Evolutionary conservation across 306 rosid genomes (phyloP), one percentile per base, ranked within the genome.

Genomic region (Glycine tomentella): DNA sequence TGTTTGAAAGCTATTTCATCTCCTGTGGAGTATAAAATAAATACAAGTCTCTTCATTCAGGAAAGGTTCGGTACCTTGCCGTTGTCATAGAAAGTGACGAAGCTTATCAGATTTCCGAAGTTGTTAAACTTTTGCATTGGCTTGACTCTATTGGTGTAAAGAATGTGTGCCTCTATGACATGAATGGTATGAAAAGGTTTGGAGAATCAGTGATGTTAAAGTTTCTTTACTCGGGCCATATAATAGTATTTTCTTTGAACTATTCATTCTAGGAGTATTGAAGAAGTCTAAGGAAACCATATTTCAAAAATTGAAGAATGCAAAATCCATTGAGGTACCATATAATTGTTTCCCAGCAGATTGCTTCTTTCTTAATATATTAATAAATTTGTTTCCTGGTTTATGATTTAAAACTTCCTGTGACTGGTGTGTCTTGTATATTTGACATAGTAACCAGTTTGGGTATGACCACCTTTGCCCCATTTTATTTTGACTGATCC

Each of bases 11-110:
- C 87, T 85, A 76, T 81, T 78, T 91, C 51, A 91, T 94, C 75
- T 91, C 93, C 52, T 63, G 52, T 79, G 97, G 92, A 73, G 15
- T 91, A 44, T 81, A 81, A 20, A 83, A 87, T 79, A 82, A 76
- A 49, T 90, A 89, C 89, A 87, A 87, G 84, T 80, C 84, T 80
- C 84, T 91, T 55, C 68, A 68, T 72, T 9, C 59, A n/a, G 87
- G 58, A 51, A 91, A 84, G 64, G 76, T 92, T 63, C 82, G 2
- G 78, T 81, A 82, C 88, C 94, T 95, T 48, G 97, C 97, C 17
- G 72, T 95, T 75, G 98, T 89, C 72, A 80, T 95, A 58, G 98
- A 91, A 82, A 92, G 97, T 84, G 97, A 92, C 67, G 97, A 95
- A 50, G 95, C 97, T 44, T 78, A 59, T 79, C 82, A 91, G 63